Conservation (phyloP, 2,329 filamentous ascomycete genomes). For the Sclerotinia spermophila region DNA sequence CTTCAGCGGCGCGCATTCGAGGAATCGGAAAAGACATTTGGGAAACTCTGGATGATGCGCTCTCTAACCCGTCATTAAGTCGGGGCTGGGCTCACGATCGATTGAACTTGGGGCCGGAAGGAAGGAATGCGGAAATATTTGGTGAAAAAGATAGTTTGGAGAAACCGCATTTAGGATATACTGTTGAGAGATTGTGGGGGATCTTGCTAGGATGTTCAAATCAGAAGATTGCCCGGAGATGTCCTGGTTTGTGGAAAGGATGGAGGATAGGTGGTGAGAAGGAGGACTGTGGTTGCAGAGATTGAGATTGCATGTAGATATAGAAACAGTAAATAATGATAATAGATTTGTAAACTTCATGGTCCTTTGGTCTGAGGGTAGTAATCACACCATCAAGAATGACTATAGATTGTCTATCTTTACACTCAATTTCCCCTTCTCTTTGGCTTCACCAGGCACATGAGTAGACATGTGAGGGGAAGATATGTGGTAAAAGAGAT, state of each 20-base stretch:
- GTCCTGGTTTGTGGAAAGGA: conserved; percentile 27
- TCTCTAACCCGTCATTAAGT: conserved; percentile 25
- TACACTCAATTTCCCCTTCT: not conserved
- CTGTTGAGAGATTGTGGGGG: conserved; percentile 41
- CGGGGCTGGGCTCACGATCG: conserved; percentile 35
- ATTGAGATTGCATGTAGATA: not conserved
- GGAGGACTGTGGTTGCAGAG: conserved; percentile 28
- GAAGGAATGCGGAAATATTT: conserved; percentile 27
- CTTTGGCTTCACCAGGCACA: not conserved
- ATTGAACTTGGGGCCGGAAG: conserved; percentile 24
- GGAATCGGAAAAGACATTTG: conserved; percentile 32
- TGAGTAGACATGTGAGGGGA: no score
- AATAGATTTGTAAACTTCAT: not conserved
- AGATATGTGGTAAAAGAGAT: not conserved
- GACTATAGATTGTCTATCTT: not conserved
- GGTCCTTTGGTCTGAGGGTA: not conserved
- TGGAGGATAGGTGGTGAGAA: conserved; percentile 27
- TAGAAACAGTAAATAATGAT: not conserved
- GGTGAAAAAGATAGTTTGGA: conserved; percentile 30
- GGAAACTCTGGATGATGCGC: conserved; percentile 31
- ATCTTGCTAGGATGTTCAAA: conserved; percentile 37
- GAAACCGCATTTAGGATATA: conserved; percentile 37
- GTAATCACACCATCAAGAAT: no score
- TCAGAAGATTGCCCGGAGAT: conserved; percentile 32
- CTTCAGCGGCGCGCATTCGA: conserved; percentile 43